Evolutionary conservation across 2,329 filamentous ascomycete genomes (phyloP), one percentile per base, ranked within the genome.

Genomic region (Pyrenophora tritici-repentis): DNA sequence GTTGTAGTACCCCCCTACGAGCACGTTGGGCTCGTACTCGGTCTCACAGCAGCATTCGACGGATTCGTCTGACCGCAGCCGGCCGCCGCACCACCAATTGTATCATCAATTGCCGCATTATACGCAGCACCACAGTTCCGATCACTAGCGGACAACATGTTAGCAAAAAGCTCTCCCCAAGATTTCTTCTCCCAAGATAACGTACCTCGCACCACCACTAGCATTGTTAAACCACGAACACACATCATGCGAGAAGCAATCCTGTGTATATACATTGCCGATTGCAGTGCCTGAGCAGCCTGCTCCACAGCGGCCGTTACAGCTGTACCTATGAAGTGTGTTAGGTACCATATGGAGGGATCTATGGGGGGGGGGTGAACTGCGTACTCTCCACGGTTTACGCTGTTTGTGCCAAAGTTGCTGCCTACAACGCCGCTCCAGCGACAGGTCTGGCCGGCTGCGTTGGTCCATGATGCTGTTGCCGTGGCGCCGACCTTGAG

Each of bases 221-320:
- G 79, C 77, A 42, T 75, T 76, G 24, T 81, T 75, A 51, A 81
- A 81, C 55, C 77, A 81, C 3, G 77, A 80, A 61, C 79, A 81
- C 10, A 81, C 75, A 41, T 81, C 79, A 46, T 81, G 79, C 0
- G 74, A 76, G 56, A 78, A 81, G 58, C 79, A 81, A 42, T 81
- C 76, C 53, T 80, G 79, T 0, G 78, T 80, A 49, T 81, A 81
- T 3, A 67, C 76, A 29, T 80, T 79, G 2, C 79, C 79, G 6
- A 81, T 1, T 1, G 76, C 69, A 4, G 65, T 40, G 4, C 79
- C 78, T 1, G 62, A 70, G 41, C 79, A 81, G 0, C 77, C 78
- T 8, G 74, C 76, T 20, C 79, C 79, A 29, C 79, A 81, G 24
- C 78, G 71, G 1, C 78, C 78, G 44, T 80, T 80, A 48, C 78